A percentile compares a stretch with the other conserved stretches of the same genome.
Conservation (phyloP, 306 rosid genomes). For the Cicer pinnatifidum region DNA sequence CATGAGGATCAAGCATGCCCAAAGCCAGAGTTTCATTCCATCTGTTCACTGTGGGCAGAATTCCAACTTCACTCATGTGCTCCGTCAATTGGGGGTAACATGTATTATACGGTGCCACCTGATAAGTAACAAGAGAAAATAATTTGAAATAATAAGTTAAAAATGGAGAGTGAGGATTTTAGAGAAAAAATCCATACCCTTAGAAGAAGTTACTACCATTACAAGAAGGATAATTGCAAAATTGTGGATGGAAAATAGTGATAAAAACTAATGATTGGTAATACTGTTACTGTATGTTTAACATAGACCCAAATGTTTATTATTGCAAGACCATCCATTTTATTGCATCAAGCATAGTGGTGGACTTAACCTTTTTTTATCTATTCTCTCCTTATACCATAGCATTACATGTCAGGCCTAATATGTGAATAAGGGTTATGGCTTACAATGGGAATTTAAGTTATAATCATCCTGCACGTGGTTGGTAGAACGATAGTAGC, state of each 20-base stretch:
- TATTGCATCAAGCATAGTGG: too few relatives aligned
- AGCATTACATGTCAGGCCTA: constrained; percentile 6
- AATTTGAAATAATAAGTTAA: constrained; percentile 41
- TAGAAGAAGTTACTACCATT: constrained; percentile 29
- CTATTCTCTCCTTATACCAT: constrained; percentile 13
- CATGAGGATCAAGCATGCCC: constrained; percentile 92
- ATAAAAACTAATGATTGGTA: constrained; percentile 5
- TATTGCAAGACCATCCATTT: neutral
- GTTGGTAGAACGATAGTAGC: neutral
- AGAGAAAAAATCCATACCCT: constrained; percentile 28
- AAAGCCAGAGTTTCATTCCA: constrained; percentile 86
- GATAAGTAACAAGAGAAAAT: constrained; percentile 29
- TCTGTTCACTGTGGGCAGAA: constrained; percentile 71
- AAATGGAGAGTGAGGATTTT: constrained; percentile 14
- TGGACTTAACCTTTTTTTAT: constrained; percentile 13
- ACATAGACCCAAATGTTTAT: constrained; percentile 19
- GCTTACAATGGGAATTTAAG: neutral
- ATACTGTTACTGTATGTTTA: constrained; percentile 1
- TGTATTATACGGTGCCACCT: constrained; percentile 99
- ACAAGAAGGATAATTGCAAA: constrained; percentile 20
- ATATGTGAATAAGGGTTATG: neutral
- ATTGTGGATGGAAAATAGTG: constrained; percentile 14
- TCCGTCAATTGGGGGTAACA: constrained; percentile 82
- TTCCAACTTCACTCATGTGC: constrained; percentile 88
- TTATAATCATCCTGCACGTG: neutral